Evolutionary conservation across 176 grass and related monocot species (phyloP).

Genomic region (Musa acuminata): DNA sequence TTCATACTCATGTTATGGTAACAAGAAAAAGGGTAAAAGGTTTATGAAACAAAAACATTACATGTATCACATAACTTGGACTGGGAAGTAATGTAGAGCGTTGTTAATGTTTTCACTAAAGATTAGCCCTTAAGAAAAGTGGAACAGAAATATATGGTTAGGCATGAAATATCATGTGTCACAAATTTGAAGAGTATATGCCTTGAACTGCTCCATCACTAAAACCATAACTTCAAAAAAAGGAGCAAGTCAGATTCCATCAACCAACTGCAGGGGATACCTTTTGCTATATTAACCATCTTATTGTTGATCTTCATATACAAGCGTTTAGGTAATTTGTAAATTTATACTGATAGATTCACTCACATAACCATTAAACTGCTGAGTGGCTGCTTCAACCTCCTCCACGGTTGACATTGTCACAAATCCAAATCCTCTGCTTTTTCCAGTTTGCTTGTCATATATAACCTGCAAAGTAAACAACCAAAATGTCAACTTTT

Average conservation of each 20-base stretch:
- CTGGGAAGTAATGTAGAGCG: too few species aligned
- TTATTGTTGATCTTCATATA: neutral
- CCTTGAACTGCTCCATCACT: too few species aligned
- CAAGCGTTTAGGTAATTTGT: neutral
- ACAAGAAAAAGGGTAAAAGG: neutral
- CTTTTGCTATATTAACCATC: neutral
- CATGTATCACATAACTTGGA: too few species aligned
- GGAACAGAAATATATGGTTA: too few species aligned
- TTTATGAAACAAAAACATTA: neutral
- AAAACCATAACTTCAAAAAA: too few species aligned
- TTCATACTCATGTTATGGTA: neutral
- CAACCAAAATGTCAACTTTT: neutral
- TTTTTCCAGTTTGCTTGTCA: slow-evolving; percentile 75
- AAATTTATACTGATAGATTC: neutral
- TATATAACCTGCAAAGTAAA: slow-evolving; percentile 58
- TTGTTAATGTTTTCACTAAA: too few species aligned
- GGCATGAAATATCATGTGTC: too few species aligned
- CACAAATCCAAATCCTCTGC: slow-evolving; percentile 94
- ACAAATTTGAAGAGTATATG: too few species aligned
- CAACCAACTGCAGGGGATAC: too few species aligned
- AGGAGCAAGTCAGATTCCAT: neutral
- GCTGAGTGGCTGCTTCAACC: slow-evolving; percentile 47
- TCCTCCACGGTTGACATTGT: slow-evolving; percentile 78
- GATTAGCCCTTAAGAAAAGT: too few species aligned
- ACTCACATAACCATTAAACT: slow-evolving; percentile 83